phyloP scores from a whole-genome alignment of 2,329 filamentous ascomycete species.

The Escovopsis sp. region DNA sequence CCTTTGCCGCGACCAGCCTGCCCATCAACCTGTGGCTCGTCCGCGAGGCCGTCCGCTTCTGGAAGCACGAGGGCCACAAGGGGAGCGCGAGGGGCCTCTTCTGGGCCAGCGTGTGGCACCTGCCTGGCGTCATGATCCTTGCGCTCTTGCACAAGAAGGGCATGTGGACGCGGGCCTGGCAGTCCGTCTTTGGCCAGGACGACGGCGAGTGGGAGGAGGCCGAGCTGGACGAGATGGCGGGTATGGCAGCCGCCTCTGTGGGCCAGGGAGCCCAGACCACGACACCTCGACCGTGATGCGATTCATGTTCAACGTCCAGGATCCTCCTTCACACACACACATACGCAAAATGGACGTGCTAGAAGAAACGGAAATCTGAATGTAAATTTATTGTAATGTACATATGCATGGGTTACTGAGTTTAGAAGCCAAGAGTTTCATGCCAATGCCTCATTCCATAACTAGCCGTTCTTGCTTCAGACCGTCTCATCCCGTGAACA shows the following conservation, averaged over 20 bases:
- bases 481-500: no score
- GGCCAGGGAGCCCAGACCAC: conserved; percentile 8
- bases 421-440: no score
- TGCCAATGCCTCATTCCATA: no score
- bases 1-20: conserved; percentile 65
- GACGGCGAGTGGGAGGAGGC: conserved; percentile 44
- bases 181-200: conserved; percentile 43
- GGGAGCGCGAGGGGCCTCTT: conserved; percentile 76
- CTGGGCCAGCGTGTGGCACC: conserved; percentile 95
- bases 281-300: conserved; percentile 7
- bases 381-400: no score
- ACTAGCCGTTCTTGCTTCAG: no score
- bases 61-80: conserved; percentile 58
- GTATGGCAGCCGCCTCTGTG: conserved; percentile 17
- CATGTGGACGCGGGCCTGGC: conserved; percentile 72
- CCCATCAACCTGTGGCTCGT: conserved; percentile 78
- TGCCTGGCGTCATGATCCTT: conserved; percentile 77
- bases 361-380: no score
- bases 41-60: conserved; percentile 67
- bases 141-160: conserved; percentile 90
- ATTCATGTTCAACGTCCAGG: neutral
- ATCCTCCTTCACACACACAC: no score
- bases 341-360: no score
- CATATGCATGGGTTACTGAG: no score
- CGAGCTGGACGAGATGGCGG: conserved; percentile 26